phyloP scores from a whole-genome alignment of 192 early-diverging fungal species.

The Coemansia furcata region DNA sequence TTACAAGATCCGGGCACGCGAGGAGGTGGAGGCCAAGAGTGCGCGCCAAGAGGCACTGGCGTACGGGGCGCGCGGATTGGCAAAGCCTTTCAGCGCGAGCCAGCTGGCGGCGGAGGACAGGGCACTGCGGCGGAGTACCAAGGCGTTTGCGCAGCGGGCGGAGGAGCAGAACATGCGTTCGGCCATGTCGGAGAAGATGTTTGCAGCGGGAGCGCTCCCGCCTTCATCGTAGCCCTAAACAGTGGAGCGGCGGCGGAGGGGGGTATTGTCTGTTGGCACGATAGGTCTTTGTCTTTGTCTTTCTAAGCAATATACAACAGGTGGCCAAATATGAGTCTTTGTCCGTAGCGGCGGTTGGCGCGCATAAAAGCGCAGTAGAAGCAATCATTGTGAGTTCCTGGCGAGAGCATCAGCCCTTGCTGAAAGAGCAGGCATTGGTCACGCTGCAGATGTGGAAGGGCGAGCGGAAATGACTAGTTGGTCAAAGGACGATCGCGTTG shows the following conservation, averaged over 20 bases:
- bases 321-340: background rate
- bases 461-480: background rate
- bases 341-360: background rate
- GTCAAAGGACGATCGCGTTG: background rate
- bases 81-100: constrained; percentile 43
- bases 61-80: constrained; percentile 45
- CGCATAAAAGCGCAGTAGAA: constrained; percentile 2
- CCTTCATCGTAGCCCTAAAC: background rate
- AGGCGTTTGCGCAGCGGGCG: constrained; percentile 18
- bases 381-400: background rate
- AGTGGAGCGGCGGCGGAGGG: background rate
- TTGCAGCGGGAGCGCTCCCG: constrained; percentile 11
- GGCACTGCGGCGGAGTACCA: constrained; percentile 19
- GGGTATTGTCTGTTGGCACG: background rate
- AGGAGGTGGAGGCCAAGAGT: constrained; percentile 70
- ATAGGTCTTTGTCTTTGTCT: constrained; percentile 1
- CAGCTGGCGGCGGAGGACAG: constrained; percentile 26
- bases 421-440: constrained; percentile 1
- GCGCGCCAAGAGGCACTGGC: constrained; percentile 57
- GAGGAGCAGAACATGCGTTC: constrained; percentile 34
- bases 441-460: background rate
- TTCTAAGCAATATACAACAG: constrained; percentile 5
- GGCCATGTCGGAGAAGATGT: constrained; percentile 35
- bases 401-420: background rate
- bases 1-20: constrained; percentile 72